phyloP scores from a whole-genome alignment of 2,329 filamentous ascomycete species.

The Didymella exigua region DNA sequence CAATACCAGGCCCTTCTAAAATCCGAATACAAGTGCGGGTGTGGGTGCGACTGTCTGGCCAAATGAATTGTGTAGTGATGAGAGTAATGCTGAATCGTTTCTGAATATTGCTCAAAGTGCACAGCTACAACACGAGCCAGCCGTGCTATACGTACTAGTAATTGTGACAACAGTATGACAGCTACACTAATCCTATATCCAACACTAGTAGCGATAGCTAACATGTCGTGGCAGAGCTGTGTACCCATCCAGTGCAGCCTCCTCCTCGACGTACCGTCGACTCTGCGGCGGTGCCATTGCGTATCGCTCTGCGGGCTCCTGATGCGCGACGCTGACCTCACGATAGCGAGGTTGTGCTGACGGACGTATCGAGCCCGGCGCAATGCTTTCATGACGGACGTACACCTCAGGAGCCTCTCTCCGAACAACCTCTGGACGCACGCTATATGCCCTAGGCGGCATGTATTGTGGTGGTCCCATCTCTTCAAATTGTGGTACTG shows the following conservation, averaged over 20 bases:
- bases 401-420: conserved; percentile 45
- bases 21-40: too few relatives aligned
- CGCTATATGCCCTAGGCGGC: conserved; percentile 46
- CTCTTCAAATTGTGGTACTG: conserved; percentile 43
- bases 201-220: conserved; percentile 43
- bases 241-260: conserved; percentile 38
- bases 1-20: too few relatives aligned
- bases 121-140: neutral
- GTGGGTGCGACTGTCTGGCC: neutral
- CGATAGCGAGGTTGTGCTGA: conserved; percentile 43
- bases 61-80: neutral
- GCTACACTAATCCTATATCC: neutral
- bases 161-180: neutral
- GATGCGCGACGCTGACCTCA: conserved; percentile 51
- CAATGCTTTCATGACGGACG: conserved; percentile 49
- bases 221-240: conserved; percentile 40
- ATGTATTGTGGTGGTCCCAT: conserved; percentile 45
- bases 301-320: conserved; percentile 42
- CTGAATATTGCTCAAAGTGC: neutral
- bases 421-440: conserved; percentile 46
- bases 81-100: neutral
- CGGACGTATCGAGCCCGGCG: conserved; percentile 44
- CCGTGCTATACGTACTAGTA: neutral
- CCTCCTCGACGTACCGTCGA: conserved; percentile 52
- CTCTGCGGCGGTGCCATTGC: conserved; percentile 36